These are phyloP conservation scores for Thraustochytrium striatum DNA, from an alignment of 352 stramenopile species.

Conservation along the genomic window DNA sequence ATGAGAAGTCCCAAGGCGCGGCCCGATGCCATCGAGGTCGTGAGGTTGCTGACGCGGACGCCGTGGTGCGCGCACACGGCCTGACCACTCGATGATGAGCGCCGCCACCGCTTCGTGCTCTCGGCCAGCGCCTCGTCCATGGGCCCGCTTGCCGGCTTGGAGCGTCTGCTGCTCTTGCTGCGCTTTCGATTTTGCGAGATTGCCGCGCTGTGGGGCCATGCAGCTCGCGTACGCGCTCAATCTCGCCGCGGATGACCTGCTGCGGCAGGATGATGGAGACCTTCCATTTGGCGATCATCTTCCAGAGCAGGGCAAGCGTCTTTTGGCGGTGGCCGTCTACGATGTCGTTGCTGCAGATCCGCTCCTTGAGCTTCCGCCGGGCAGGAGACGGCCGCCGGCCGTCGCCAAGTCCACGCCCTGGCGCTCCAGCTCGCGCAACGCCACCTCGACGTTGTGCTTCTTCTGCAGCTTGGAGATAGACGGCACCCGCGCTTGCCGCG, in stretches of 20 bases:
- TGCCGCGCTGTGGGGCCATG: slow-evolving; percentile 12
- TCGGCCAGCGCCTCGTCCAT: not conserved
- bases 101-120: slow-evolving; percentile 52
- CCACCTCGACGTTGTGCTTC: slow-evolving; percentile 89
- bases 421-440: slow-evolving; percentile 71
- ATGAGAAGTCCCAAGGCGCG: slow-evolving; percentile 84
- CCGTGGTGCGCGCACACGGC: slow-evolving; percentile 83
- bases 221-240: slow-evolving; percentile 53
- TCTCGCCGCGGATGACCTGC: slow-evolving; percentile 69
- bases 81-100: slow-evolving; percentile 83
- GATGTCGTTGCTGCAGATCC: slow-evolving; percentile 82
- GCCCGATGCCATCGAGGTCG: slow-evolving; percentile 84
- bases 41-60: slow-evolving; percentile 78
- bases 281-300: slow-evolving; percentile 79
- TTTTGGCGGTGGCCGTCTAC: slow-evolving; percentile 89
- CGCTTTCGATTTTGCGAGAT: not conserved
- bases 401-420: slow-evolving; percentile 60
- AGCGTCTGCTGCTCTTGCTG: not conserved
- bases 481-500: slow-evolving; percentile 79
- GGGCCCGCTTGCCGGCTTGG: not conserved
- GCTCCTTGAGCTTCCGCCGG: slow-evolving; percentile 36
- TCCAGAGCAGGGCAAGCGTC: slow-evolving; percentile 89
- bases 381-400: slow-evolving; percentile 8
- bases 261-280: slow-evolving; percentile 75
- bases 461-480: slow-evolving; percentile 89